Evolutionary conservation across 768 basidiomycete species (phyloP).

Genomic region (Phaeotremella fagi): DNA sequence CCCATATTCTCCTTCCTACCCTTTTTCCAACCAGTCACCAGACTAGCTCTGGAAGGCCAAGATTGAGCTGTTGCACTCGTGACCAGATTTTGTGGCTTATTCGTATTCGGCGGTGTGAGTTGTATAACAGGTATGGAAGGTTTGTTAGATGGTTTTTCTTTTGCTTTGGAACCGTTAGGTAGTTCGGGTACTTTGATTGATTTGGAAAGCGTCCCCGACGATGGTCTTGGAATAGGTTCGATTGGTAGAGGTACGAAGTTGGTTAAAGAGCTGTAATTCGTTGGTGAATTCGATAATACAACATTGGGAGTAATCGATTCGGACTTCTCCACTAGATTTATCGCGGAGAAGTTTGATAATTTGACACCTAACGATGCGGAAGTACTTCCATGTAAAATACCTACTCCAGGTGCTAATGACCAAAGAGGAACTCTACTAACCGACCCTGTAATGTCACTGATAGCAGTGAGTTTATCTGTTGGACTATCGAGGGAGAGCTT

Average conservation of each 20-base stretch:
- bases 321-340: conserved; percentile 20
- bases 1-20: conserved; percentile 39
- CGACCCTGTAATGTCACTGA: not conserved
- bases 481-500: not conserved
- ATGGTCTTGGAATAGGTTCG: conserved; percentile 12
- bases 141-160: not conserved
- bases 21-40: conserved; percentile 33
- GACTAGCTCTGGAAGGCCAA: conserved; percentile 25
- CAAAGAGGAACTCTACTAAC: conserved; percentile 32
- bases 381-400: conserved; percentile 32
- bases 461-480: not conserved
- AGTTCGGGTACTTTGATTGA: not conserved
- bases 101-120: conserved; percentile 14
- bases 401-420: conserved; percentile 36
- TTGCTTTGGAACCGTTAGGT: not conserved
- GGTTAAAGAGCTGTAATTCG: not conserved
- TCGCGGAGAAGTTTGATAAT: conserved; percentile 35
- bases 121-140: not conserved
- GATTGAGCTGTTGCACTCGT: conserved; percentile 5
- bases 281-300: conserved; percentile 1
- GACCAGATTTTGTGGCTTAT: not conserved
- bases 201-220: conserved; percentile 2
- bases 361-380: conserved; percentile 35
- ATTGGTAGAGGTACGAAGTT: not conserved
- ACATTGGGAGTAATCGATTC: not conserved